These are phyloP conservation scores for Xylaria scruposa DNA, from an alignment of 495 filamentous ascomycete genomes.

Conservation along the genomic window DNA sequence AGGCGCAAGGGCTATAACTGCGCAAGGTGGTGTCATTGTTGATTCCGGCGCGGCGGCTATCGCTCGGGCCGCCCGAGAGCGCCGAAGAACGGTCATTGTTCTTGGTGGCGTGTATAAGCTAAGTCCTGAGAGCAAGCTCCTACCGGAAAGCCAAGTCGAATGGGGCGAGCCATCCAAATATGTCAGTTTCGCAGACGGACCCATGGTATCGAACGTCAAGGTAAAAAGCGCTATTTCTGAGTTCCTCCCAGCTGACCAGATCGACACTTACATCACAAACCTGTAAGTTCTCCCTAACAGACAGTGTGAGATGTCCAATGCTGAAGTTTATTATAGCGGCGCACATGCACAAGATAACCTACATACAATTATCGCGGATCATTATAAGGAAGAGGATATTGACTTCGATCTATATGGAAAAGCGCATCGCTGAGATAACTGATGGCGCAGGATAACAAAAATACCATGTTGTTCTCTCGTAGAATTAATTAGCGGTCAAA, in stretches of 20 bases:
- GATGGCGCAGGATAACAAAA: constrained; percentile 21
- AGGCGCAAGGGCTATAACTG: constrained; percentile 81
- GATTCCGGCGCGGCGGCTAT: constrained; percentile 79
- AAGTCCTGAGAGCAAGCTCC: constrained; percentile 83
- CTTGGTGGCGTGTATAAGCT: constrained; percentile 89
- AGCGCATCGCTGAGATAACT: constrained; percentile 31
- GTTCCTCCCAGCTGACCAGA: constrained; percentile 79
- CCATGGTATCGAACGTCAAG: constrained; percentile 75
- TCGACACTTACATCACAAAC: constrained; percentile 92
- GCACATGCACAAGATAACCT: constrained; percentile 82
- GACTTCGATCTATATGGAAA: constrained; percentile 59
- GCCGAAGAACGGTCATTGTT: constrained; percentile 81
- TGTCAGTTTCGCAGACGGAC: constrained; percentile 74
- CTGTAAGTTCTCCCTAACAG: constrained; percentile 64
- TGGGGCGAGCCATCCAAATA: constrained; percentile 78
- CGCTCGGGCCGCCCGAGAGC: constrained; percentile 79
- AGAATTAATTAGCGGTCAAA: constrained; percentile 4
- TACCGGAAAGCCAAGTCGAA: constrained; percentile 71
- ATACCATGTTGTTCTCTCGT: neutral
- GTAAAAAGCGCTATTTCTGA: constrained; percentile 83
- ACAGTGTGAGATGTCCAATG: neutral
- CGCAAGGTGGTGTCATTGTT: constrained; percentile 83
- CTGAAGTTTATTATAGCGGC: constrained; percentile 60
- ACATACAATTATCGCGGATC: constrained; percentile 80
- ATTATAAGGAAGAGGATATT: constrained; percentile 84